Percentiles rank a stretch among this genome's conserved stretches.
phyloP scores from a whole-genome alignment of 805 yeast species.

The Pichia cephalocereana region DNA sequence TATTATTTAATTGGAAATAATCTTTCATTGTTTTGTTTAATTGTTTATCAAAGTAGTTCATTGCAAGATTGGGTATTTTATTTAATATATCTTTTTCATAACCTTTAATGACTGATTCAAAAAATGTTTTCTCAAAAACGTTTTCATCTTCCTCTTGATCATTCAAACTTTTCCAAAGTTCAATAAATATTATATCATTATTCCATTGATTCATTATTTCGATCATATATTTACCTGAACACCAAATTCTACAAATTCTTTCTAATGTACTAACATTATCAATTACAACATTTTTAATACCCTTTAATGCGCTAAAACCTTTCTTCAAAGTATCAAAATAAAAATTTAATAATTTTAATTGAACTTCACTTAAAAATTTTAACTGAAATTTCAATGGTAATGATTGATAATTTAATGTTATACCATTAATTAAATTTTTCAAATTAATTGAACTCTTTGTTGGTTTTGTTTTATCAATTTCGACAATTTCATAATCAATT shows the following conservation, averaged over 20 bases:
- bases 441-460: conserved; percentile 54
- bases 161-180: conserved; percentile 30
- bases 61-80: conserved; percentile 23
- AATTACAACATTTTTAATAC: conserved; percentile 14
- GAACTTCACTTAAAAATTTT: conserved; percentile 49
- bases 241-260: conserved; percentile 33
- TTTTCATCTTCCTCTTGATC: conserved; percentile 5
- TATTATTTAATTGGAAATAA: conserved; percentile 24
- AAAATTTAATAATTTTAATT: conserved; percentile 44
- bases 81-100: conserved; percentile 25
- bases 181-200: conserved; percentile 33
- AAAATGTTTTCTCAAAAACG: neutral
- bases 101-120: conserved; percentile 10
- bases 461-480: conserved; percentile 39
- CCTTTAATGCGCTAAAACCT: conserved; percentile 35
- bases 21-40: conserved; percentile 28
- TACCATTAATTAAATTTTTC: conserved; percentile 45
- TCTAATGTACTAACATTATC: conserved; percentile 24
- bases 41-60: conserved; percentile 27
- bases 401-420: conserved; percentile 45
- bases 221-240: conserved; percentile 27
- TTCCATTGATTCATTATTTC: conserved; percentile 35
- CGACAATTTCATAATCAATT: conserved; percentile 49
- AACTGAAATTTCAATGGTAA: conserved; percentile 45
- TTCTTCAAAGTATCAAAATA: conserved; percentile 37